These are phyloP conservation scores for Hypoxylon rubiginosum DNA, from an alignment of 2,329 filamentous ascomycete genomes.

Conservation along the genomic window DNA sequence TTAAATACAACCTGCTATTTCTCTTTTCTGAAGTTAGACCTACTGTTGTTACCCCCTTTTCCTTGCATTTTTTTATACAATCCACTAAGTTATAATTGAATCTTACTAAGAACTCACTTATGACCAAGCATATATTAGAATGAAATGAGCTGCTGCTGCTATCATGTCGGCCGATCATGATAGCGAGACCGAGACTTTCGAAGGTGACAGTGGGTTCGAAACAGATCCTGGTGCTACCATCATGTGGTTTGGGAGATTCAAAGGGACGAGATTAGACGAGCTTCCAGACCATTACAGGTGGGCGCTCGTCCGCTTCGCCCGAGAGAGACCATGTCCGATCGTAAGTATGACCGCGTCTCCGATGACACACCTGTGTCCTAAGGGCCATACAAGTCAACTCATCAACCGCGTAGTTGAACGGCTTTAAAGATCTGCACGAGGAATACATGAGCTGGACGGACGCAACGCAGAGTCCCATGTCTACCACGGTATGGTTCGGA, in stretches of 20 bases:
- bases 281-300: conserved; percentile 20
- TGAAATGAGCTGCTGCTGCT: background rate
- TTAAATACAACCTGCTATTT: too few relatives aligned
- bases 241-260: conserved; percentile 17
- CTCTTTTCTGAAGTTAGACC: too few relatives aligned
- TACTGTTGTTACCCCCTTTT: too few relatives aligned
- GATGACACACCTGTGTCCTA: too few relatives aligned
- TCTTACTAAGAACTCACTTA: background rate
- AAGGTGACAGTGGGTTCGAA: background rate
- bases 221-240: background rate
- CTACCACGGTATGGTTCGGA: conserved; percentile 23
- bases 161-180: background rate
- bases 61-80: too few relatives aligned
- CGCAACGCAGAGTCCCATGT: conserved; percentile 6
- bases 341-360: conserved; percentile 4
- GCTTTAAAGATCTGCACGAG: conserved; percentile 8
- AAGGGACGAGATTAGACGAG: conserved; percentile 9
- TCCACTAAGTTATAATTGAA: too few relatives aligned
- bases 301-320: conserved; percentile 2
- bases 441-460: conserved; percentile 12
- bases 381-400: background rate
- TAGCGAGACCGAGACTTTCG: background rate
- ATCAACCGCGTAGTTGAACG: background rate
- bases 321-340: conserved; percentile 6
- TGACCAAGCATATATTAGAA: too few relatives aligned